phyloP scores from a whole-genome alignment of 331 rosid genomes.

The Acacia concinna region DNA sequence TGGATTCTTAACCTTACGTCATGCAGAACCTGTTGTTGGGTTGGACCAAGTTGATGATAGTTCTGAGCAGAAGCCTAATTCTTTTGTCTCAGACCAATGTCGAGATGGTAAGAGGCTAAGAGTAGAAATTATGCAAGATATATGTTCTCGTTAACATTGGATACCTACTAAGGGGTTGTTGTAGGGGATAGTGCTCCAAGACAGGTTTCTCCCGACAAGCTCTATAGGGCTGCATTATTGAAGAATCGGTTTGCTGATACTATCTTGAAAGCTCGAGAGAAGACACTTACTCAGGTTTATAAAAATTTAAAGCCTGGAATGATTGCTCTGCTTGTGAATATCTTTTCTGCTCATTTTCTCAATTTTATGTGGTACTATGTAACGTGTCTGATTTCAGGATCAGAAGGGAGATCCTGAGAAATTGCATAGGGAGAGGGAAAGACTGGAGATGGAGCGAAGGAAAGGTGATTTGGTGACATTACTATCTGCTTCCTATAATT shows the following conservation, averaged over 20 bases:
- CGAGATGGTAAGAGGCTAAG: slow-evolving; percentile 82
- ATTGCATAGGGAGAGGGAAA: slow-evolving; percentile 66
- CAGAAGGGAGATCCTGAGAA: slow-evolving; percentile 78
- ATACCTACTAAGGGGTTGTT: slow-evolving; percentile 15
- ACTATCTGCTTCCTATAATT: slow-evolving; percentile 10
- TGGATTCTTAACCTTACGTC: slow-evolving; percentile 14
- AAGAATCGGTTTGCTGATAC: slow-evolving; percentile 76
- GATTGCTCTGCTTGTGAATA: slow-evolving; percentile 2
- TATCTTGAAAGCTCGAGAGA: slow-evolving; percentile 76
- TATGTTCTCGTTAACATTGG: slow-evolving; percentile 13
- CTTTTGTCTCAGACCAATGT: slow-evolving; percentile 42
- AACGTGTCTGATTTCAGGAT: slow-evolving; percentile 54
- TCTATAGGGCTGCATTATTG: slow-evolving; percentile 63
- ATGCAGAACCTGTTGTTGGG: slow-evolving; percentile 62
- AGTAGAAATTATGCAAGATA: slow-evolving; percentile 9
- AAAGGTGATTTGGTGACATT: slow-evolving; percentile 49
- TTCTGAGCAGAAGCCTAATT: slow-evolving; percentile 56
- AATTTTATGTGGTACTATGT: slow-evolving; percentile 36
- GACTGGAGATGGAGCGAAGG: slow-evolving; percentile 64
- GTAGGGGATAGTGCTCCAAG: slow-evolving; percentile 64
- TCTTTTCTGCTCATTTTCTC: slow-evolving; percentile 12
- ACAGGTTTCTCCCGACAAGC: slow-evolving; percentile 68
- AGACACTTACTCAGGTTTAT: slow-evolving; percentile 70
- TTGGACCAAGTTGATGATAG: slow-evolving; percentile 68
- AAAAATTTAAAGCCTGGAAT: slow-evolving; percentile 15